Evolutionary conservation across 2,329 filamentous ascomycete genomes (phyloP), one percentile per base, ranked within the genome.

Genomic region (Graphilbum fragrans): DNA sequence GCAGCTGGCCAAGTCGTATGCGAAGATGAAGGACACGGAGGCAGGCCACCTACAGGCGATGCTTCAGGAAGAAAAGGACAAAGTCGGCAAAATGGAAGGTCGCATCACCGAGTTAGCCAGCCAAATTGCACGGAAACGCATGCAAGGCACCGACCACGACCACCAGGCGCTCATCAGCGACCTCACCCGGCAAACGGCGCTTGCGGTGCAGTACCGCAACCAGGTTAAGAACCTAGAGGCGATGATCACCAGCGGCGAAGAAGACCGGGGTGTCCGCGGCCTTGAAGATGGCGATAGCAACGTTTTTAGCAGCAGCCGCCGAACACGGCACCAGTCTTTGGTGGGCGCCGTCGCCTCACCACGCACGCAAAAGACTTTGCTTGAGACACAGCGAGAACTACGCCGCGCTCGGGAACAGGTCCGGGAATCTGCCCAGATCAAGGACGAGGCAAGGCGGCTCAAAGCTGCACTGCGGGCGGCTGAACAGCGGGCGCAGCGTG

Each of bases 1-100:
- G 64, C 76, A 84, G 54, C 67, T 86, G 47, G 82, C 83, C 43
- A 88, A 85, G 60, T 80, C 78, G 42, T 88, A 81, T 54, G 84
- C 84, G 35, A 79, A 80, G 55, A 75, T 81, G 60, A 88, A 87
- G 58, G 84, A 90, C 53, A 66, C 69, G 17, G 80, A 87, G 57
- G 79, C 80, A 19, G 70, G 74, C 21, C 70, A 82, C 42, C 61
- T 88, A 38, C 69, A 71, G 19, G 72, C 77, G 45, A 74, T 77
- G 51, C 68, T 90, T 29, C 72, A 72, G 45, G 74, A 82, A 45
- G 82, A 86, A 54, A 77, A 80, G 48, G 68, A 72, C 47, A 81
- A 73, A 53, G 75, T 81, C 21, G 62, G 68, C 23, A 60, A 67
- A 41, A 77, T 86, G 64, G 82, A 87, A 55, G 65, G 67, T 45